Evolutionary conservation across 2,329 filamentous ascomycete genomes (phyloP), one percentile per base, ranked within the genome.

Genomic region (Ilyonectria robusta): DNA sequence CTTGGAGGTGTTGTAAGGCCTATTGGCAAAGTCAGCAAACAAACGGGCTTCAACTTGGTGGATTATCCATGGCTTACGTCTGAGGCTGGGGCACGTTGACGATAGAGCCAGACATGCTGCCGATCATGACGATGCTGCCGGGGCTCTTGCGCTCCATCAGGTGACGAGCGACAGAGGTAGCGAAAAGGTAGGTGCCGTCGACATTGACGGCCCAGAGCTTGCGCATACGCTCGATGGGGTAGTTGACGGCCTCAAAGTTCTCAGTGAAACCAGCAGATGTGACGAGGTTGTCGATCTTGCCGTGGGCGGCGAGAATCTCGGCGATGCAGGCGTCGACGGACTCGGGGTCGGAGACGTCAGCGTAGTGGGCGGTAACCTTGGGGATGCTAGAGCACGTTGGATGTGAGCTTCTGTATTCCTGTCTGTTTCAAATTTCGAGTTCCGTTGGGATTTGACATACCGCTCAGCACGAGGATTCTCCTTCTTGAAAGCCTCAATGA

Each of bases 211-310:
- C 91, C 94, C 94, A 98, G 17, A 98, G 90, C 85, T 97, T 97
- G 81, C 95, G 91, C 82, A 98, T 92, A 72, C 95, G 92, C 74
- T 97, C 94, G 73, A 95, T 90, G 1, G 95, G 95, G 83, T 98
- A 98, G 73, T 91, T 91, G 76, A 95, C 92, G 53, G 95, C 95
- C 76, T 97, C 92, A 78, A 94, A 97, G 85, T 98, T 98, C 85
- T 98, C 95, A 15, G 94, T 96, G 84, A 98, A 97, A 51, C 95
- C 95, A 56, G 95, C 95, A n/a, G 94, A 97, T 29, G 95, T 98
- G 75, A 98, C 95, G 29, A 98, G 88, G 81, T 94, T 92, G 83
- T 97, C 94, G 74, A 98, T 94, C 81, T 93, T 92, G 81, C 92
- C 91, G 79, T 97, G 95, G 31, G 76, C 72, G 54, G 76, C 69